Evolutionary conservation across 2,329 filamentous ascomycete genomes (phyloP), one percentile per base, ranked within the genome.

Genomic region (Blumeria hordei): DNA sequence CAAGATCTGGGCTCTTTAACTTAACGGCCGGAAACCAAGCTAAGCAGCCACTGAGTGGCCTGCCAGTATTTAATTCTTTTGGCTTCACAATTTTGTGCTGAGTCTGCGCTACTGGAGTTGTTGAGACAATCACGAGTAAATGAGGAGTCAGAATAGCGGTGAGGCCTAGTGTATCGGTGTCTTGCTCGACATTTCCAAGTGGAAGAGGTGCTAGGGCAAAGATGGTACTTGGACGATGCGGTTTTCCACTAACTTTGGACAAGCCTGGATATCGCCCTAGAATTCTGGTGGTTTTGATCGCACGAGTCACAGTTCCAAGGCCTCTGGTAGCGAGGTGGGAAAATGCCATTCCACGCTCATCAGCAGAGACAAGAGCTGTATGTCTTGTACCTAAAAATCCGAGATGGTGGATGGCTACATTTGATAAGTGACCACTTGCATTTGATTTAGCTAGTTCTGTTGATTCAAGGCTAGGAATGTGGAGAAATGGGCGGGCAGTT

Each of bases 21-120:
- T 85, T 92, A 49, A 98, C 92, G 1, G 88, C 88, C 1, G 92
- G 92, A 65, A 98, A 98, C 92, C 92, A 98, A 36, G 92, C 88
- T 53, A 98, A 69, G 62, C 90, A 94, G 2, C 90, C 93, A 53
- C 85, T 95, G 75, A 98, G 81, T 16, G 90, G 81, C 64, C 88
- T 86, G 65, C 98, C 90, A 1, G 86, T 85, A 33, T 80, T 80
- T 9, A 96, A 79, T 60, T 96, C 90, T 65, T 93, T 96, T 3
- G 92, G 90, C 32, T 92, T 76, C 1, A 87, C 80, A 18, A 87
- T 81, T 69, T 98, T 98, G 67, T 95, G 85, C 65, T 98, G 92
- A 0, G 92, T 98, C 66, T 95, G 88, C 3, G 93, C 92, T 37
- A 96, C 76, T 0, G 92, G 92, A 0, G 90, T 98, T 0, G 92